Conservation (phyloP, 164 flowering plant species). For the Protea cynaroides region DNA sequence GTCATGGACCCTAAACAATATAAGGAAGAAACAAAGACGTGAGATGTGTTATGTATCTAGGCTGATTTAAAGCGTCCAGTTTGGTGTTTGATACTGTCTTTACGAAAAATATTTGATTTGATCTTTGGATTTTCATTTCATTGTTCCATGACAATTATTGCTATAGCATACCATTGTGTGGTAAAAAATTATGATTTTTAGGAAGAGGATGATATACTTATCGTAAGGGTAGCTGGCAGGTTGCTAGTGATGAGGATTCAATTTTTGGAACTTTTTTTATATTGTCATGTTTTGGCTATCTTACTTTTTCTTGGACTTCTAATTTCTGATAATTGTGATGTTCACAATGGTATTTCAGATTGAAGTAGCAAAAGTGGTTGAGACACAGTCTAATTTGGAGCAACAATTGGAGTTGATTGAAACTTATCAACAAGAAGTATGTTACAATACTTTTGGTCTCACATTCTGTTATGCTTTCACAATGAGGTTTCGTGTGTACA, state of each 20-base stretch:
- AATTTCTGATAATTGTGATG: neutral
- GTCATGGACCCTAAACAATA: too few species aligned
- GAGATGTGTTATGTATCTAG: too few species aligned
- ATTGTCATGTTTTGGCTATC: neutral
- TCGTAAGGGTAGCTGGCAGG: neutral
- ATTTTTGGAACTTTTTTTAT: neutral
- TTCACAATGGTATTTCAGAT: constrained; percentile 31
- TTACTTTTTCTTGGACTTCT: neutral
- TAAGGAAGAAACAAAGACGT: too few species aligned
- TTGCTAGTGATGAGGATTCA: neutral
- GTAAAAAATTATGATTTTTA: neutral
- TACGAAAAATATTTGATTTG: neutral
- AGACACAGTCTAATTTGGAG: constrained; percentile 76
- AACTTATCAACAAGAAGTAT: constrained; percentile 96
- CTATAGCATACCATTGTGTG: neutral
- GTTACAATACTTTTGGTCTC: neutral
- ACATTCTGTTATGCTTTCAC: neutral
- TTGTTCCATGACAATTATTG: neutral
- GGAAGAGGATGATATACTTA: neutral
- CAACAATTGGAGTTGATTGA: constrained; percentile 85
- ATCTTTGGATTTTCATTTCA: neutral
- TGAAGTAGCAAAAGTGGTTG: constrained; percentile 96
- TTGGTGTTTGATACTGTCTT: too few species aligned
- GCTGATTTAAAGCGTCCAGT: too few species aligned
- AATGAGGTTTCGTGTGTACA: too few species aligned